phyloP scores from a whole-genome alignment of 768 basidiomycete genomes.

The Vararia minispora region DNA sequence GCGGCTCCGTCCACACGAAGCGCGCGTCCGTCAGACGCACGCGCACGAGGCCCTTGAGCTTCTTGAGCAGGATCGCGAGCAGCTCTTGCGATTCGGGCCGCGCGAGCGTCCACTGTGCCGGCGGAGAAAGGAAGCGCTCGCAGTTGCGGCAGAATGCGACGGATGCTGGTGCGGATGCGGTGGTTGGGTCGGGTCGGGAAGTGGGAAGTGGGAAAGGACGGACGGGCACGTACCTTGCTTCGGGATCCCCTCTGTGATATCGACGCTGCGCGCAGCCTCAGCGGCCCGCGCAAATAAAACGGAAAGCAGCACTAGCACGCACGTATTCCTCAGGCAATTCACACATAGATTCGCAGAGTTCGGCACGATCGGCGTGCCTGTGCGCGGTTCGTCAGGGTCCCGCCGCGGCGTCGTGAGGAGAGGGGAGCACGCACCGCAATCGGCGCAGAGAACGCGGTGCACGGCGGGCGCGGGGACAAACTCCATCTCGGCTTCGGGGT shows the following conservation, averaged over 20 bases:
- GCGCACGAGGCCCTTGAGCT: conserved; percentile 88
- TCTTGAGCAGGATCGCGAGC: conserved; percentile 88
- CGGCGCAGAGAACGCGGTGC: conserved; percentile 79
- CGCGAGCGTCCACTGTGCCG: conserved; percentile 74
- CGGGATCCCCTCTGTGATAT: conserved; percentile 97
- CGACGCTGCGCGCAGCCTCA: conserved; percentile 42
- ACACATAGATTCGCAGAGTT: conserved; percentile 92
- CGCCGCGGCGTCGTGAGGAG: background rate
- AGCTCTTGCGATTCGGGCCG: conserved; percentile 89
- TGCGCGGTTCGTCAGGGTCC: conserved; percentile 3
- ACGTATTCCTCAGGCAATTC: conserved; percentile 81
- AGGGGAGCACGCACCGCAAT: conserved; percentile 51
- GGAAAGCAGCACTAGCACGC: conserved; percentile 24
- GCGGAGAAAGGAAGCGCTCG: conserved; percentile 90
- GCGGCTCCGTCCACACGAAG: conserved; percentile 99
- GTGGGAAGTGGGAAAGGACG: background rate
- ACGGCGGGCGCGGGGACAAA: conserved; percentile 65
- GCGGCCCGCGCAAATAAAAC: background rate
- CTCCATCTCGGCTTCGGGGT: conserved; percentile 47
- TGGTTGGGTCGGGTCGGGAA: conserved; percentile 3
- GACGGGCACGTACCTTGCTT: conserved; percentile 59
- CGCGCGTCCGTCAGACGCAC: conserved; percentile 96
- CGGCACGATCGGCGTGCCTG: conserved; percentile 78
- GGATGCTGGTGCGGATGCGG: too few relatives aligned
- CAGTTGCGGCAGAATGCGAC: conserved; percentile 93